Percentiles rank a stretch among this genome's conserved stretches.
These are phyloP conservation scores for Misopates orontium DNA, from an alignment of 257 asterid species.

Conservation along the genomic window DNA sequence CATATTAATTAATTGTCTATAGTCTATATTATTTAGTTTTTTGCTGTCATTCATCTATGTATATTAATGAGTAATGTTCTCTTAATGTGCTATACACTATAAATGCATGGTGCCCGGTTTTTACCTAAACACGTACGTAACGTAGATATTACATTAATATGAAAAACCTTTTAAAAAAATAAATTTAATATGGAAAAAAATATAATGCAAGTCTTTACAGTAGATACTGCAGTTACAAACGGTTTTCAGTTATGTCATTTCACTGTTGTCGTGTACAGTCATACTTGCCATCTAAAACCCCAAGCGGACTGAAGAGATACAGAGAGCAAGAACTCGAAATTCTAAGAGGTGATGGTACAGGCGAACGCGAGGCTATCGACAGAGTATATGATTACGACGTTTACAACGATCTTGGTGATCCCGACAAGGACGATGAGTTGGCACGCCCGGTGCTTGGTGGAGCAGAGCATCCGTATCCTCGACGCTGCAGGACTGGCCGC, in stretches of 20 bases:
- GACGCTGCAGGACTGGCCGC: conserved; percentile 54
- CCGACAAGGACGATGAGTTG: conserved; percentile 25
- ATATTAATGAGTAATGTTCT: not conserved
- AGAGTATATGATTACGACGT: conserved; percentile 52
- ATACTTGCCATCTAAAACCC: conserved; percentile 35
- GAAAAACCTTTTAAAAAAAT: too few relatives aligned
- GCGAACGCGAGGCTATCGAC: conserved; percentile 28
- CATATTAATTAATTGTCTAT: too few relatives aligned
- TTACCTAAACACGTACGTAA: too few relatives aligned
- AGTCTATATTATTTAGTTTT: too few relatives aligned
- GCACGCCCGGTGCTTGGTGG: conserved; percentile 50
- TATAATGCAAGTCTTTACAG: too few relatives aligned
- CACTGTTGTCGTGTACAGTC: not conserved
- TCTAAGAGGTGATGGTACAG: conserved; percentile 40
- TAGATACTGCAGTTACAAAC: too few relatives aligned
- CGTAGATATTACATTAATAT: too few relatives aligned
- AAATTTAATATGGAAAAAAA: too few relatives aligned
- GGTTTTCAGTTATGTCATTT: not conserved
- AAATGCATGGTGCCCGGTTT: too few relatives aligned
- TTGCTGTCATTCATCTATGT: not conserved
- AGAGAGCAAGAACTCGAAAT: conserved; percentile 33
- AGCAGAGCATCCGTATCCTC: conserved; percentile 40
- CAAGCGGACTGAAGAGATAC: conserved; percentile 35
- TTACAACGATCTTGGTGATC: conserved; percentile 47
- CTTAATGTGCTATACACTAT: too few relatives aligned